phyloP scores from a whole-genome alignment of 73 alveolate genomes.

The Tetrahymena malaccensis region DNA sequence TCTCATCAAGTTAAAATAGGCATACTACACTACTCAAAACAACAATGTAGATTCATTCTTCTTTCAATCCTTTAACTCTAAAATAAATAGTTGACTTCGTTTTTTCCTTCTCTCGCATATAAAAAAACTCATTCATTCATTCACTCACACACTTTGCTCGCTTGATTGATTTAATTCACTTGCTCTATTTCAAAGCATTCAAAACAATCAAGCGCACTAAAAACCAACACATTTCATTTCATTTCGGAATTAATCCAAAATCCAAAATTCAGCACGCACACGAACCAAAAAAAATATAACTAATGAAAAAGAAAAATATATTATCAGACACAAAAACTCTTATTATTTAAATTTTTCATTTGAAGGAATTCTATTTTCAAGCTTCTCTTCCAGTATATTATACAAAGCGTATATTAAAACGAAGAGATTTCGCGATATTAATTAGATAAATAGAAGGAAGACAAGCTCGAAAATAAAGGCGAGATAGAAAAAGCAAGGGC shows the following conservation, averaged over 20 bases:
- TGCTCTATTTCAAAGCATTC: neutral
- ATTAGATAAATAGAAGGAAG: neutral
- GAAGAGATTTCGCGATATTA: neutral
- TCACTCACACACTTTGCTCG: too few species aligned
- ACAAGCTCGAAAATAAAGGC: neutral
- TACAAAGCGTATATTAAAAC: neutral
- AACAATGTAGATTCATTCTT: neutral
- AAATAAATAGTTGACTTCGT: neutral
- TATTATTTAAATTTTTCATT: too few species aligned
- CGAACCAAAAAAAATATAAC: neutral
- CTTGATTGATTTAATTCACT: too few species aligned
- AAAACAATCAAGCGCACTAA: neutral
- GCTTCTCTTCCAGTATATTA: neutral
- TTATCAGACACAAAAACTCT: neutral
- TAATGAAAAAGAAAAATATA: neutral
- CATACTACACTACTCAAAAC: constrained; percentile 65
- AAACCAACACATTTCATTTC: neutral
- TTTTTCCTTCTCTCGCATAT: neutral
- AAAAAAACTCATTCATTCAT: neutral
- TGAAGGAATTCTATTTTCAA: neutral
- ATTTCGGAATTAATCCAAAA: neutral
- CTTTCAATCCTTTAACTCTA: neutral
- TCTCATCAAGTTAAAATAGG: constrained; percentile 70
- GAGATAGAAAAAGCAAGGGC: neutral
- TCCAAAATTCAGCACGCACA: neutral